Percentiles rank a stretch among this genome's conserved stretches.
Conservation (phyloP, 768 basidiomycete species). For the Kwoniella bestiolae region DNA sequence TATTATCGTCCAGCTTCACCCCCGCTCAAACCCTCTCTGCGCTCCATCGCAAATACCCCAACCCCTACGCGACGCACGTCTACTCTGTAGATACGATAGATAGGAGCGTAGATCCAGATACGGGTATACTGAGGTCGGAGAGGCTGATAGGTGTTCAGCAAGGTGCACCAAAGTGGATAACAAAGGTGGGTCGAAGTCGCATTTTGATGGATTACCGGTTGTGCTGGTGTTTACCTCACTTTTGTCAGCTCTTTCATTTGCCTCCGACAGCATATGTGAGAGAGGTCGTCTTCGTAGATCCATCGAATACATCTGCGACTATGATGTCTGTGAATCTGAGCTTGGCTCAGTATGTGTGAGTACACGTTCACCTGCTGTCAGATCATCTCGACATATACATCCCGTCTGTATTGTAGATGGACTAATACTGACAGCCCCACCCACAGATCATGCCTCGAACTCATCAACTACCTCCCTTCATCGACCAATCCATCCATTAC, state of each 20-base stretch:
- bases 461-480: slow-evolving; percentile 77
- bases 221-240: slow-evolving; percentile 1
- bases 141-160: slow-evolving; percentile 91
- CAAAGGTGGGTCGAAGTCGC: slow-evolving; percentile 85
- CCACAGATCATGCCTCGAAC: slow-evolving; percentile 65
- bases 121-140: slow-evolving; percentile 82
- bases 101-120: slow-evolving; percentile 78
- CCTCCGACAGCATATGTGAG: slow-evolving; percentile 80
- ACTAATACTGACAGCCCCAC: neutral
- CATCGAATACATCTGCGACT: slow-evolving; percentile 74
- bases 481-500: slow-evolving; percentile 60
- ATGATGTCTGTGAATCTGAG: slow-evolving; percentile 93
- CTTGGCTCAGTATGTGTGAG: slow-evolving; percentile 90
- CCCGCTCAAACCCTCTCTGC: slow-evolving; percentile 90
- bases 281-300: slow-evolving; percentile 92
- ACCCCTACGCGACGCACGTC: slow-evolving; percentile 63
- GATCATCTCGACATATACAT: too few relatives aligned
- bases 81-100: slow-evolving; percentile 66
- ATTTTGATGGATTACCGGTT: too few relatives aligned
- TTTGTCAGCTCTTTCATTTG: slow-evolving; percentile 39
- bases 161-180: slow-evolving; percentile 87
- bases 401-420: too few relatives aligned
- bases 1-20: slow-evolving; percentile 66
- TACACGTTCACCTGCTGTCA: slow-evolving; percentile 45
- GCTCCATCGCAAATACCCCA: slow-evolving; percentile 96